Evolutionary conservation across 2,329 filamentous ascomycete species (phyloP).

Genomic region (Alternaria angustiovoidea): DNA sequence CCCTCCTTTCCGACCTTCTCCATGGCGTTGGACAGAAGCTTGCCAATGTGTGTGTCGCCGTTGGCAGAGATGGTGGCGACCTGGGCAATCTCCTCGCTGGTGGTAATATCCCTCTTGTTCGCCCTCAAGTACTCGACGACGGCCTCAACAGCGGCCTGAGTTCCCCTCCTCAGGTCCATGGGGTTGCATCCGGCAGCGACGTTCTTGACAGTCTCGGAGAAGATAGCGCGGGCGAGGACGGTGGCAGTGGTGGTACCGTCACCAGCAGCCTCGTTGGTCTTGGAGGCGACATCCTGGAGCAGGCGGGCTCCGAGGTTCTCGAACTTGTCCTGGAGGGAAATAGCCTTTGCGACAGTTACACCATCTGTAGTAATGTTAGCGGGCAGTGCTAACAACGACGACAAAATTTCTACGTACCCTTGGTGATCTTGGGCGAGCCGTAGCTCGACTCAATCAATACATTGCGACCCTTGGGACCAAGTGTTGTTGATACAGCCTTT

Average conservation of each 20-base stretch:
- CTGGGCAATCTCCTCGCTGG: conserved; percentile 94
- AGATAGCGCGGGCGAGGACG: conserved; percentile 95
- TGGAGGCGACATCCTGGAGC: conserved; percentile 96
- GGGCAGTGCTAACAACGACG: not conserved
- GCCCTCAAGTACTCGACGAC: conserved; percentile 93
- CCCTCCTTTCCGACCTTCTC: conserved; percentile 99
- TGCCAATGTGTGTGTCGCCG: conserved; percentile 92
- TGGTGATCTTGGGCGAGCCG: conserved; percentile 99
- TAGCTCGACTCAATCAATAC: conserved; percentile 98
- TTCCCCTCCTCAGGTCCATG: conserved; percentile 97
- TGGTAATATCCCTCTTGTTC: conserved; percentile 98
- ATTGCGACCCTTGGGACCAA: conserved; percentile 98
- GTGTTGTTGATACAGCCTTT: conserved; percentile 92
- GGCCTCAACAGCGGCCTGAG: conserved; percentile 93
- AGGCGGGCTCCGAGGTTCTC: conserved; percentile 98
- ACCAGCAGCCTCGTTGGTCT: conserved; percentile 99
- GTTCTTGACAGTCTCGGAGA: conserved; percentile 99
- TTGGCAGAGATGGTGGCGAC: conserved; percentile 98
- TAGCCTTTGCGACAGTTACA: conserved; percentile 72
- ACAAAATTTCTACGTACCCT: conserved; percentile 68
- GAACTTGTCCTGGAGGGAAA: conserved; percentile 97
- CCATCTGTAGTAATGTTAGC: conserved; percentile 52
- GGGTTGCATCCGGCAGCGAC: conserved; percentile 99
- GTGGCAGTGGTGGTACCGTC: conserved; percentile 98
- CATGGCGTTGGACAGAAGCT: conserved; percentile 97